Percentiles rank a stretch among this genome's conserved stretches.
phyloP scores from a whole-genome alignment of 2,329 filamentous ascomycete species.

The Calonectria multiphialidica region DNA sequence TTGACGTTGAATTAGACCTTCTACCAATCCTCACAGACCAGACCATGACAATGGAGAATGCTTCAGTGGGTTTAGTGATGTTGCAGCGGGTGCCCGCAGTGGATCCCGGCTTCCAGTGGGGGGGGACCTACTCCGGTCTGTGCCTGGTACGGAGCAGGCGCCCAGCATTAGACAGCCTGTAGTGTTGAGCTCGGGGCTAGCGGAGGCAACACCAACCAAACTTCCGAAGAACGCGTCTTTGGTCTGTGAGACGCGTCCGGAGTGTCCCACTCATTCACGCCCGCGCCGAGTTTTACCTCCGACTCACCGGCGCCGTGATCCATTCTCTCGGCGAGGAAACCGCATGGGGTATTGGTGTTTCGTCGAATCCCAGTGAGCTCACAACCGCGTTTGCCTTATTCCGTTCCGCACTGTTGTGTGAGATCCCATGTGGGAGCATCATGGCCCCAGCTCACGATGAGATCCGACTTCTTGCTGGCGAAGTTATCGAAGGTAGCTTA shows the following conservation, averaged over 20 bases:
- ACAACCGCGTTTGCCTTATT: background rate
- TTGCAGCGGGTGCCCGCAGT: conserved; percentile 23
- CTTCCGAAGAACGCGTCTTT: conserved; percentile 14
- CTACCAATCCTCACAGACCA: conserved; percentile 1
- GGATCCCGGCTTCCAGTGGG: background rate
- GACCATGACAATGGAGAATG: conserved; percentile 9
- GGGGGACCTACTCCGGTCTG: conserved; percentile 1
- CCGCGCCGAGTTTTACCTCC: conserved; percentile 23
- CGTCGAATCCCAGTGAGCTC: too few relatives aligned
- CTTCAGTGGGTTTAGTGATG: conserved; percentile 21
- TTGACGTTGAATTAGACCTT: conserved; percentile 20
- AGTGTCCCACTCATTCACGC: conserved; percentile 13
- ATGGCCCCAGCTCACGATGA: conserved; percentile 48
- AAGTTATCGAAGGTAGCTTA: conserved; percentile 50
- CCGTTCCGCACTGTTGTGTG: background rate
- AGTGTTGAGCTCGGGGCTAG: background rate
- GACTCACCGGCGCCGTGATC: conserved; percentile 21
- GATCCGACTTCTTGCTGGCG: conserved; percentile 50
- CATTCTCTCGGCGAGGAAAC: conserved; percentile 16
- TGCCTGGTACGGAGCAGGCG: background rate
- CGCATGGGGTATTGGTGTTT: background rate
- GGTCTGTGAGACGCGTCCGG: conserved; percentile 22
- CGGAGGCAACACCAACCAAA: background rate
- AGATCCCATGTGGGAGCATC: conserved; percentile 17
- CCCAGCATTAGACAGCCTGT: background rate